Conservation (phyloP, 495 filamentous ascomycete species). For the Aspergillus heteromorphus region DNA sequence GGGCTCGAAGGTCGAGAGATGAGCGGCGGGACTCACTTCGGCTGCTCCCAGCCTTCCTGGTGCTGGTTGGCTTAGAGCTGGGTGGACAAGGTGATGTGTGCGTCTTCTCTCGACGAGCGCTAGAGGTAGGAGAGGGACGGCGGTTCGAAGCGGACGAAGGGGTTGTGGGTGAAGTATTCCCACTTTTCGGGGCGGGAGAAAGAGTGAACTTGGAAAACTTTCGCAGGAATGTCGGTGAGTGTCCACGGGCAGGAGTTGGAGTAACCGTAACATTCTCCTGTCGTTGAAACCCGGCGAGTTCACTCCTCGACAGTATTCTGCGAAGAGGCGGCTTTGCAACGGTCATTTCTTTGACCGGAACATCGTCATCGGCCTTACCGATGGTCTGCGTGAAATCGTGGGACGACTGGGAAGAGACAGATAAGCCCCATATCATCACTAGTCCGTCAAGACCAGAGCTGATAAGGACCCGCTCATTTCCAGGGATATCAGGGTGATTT, state of each 20-base stretch:
- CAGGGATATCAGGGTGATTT: slow-evolving; percentile 31
- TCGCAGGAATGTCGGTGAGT: slow-evolving; percentile 60
- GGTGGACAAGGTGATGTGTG: slow-evolving; percentile 45
- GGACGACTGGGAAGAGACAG: slow-evolving; percentile 32
- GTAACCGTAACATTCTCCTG: slow-evolving; percentile 39
- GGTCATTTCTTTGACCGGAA: slow-evolving; percentile 48
- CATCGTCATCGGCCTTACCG: slow-evolving; percentile 21
- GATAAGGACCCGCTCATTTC: slow-evolving; percentile 51
- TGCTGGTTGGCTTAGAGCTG: slow-evolving; percentile 27
- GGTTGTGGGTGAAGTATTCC: slow-evolving; percentile 18
- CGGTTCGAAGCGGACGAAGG: slow-evolving; percentile 33
- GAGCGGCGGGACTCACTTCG: slow-evolving; percentile 40
- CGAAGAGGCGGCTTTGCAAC: slow-evolving; percentile 61
- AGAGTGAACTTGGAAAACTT: slow-evolving; percentile 48
- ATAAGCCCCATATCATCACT: slow-evolving; percentile 78
- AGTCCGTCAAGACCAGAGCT: slow-evolving; percentile 79
- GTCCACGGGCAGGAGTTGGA: slow-evolving; percentile 50
- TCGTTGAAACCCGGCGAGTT: slow-evolving; percentile 71
- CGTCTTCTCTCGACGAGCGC: slow-evolving; percentile 21
- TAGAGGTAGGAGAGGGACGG: slow-evolving; percentile 26
- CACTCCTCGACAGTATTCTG: slow-evolving; percentile 67
- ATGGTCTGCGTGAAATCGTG: slow-evolving; percentile 23
- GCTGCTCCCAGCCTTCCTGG: slow-evolving; percentile 16
- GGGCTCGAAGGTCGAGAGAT: slow-evolving; percentile 52
- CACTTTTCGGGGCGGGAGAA: slow-evolving; percentile 28